A percentile compares a stretch with the other conserved stretches of the same genome.
phyloP scores from a whole-genome alignment of 805 yeast species.

The Saccharomycodes ludwigii region DNA sequence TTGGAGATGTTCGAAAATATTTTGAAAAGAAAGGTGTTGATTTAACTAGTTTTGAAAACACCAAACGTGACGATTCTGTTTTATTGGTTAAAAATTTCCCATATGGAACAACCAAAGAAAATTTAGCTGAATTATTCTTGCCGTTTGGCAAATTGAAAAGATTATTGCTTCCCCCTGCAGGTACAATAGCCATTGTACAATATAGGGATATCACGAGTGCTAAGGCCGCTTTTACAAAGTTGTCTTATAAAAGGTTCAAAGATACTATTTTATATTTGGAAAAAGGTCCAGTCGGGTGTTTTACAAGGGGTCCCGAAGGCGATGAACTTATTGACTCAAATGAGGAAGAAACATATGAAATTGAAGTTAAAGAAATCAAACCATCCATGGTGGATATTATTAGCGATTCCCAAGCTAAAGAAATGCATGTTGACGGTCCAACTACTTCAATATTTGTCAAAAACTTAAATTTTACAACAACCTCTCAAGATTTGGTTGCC shows the following conservation, averaged over 20 bases:
- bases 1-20: conserved; percentile 79
- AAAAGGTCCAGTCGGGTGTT: conserved; percentile 81
- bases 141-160: conserved; percentile 72
- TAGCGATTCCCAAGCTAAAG: conserved; percentile 7
- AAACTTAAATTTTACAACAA: conserved; percentile 80
- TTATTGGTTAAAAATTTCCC: conserved; percentile 87
- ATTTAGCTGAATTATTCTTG: conserved; percentile 69
- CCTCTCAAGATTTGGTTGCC: conserved; percentile 40
- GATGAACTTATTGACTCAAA: conserved; percentile 22
- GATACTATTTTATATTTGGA: conserved; percentile 81
- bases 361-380: conserved; percentile 24
- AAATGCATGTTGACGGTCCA: conserved; percentile 40
- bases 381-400: conserved; percentile 18
- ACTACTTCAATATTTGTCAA: conserved; percentile 85
- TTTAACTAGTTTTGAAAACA: conserved; percentile 49
- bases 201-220: conserved; percentile 74
- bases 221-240: conserved; percentile 76
- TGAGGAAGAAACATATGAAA: conserved; percentile 16
- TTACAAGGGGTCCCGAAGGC: conserved; percentile 43
- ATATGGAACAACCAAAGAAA: conserved; percentile 69
- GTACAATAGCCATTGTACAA: conserved; percentile 90
- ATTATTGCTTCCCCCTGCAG: conserved; percentile 88
- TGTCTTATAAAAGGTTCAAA: conserved; percentile 80
- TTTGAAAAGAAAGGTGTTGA: conserved; percentile 83
- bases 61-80: conserved; percentile 60